Evolutionary conservation across 208 protist genomes (phyloP), one percentile per base, ranked within the genome.

Genomic region (Trypanosoma scelopori): DNA sequence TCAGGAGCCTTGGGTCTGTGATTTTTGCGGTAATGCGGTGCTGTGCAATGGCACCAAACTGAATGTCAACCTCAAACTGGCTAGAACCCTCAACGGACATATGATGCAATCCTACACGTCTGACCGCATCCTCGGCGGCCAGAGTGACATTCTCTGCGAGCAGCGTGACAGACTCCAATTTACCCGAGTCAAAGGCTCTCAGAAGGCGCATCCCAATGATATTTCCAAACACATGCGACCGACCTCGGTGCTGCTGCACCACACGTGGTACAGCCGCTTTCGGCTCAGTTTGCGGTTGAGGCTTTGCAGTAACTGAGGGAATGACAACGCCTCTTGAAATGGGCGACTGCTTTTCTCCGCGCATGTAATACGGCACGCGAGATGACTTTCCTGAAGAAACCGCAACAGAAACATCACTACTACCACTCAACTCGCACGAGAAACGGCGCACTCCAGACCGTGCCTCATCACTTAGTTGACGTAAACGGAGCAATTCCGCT

Each of bases 361-460:
- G 83, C 12, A 89, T 58, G 43, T 89, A 85, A 57, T 89, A 89
- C 11, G 79, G 83, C 25, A 85, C 51, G 13, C 77, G 65, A 9
- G 18, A 68, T 37, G 30, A 47, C 23, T 37, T 32, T 61, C n/a
- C 41, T 25, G 28, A 35, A 39, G 22, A 15, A 42, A 22, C 15
- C 45, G 28, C 16, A 30, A 13, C 25, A 23, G 48, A 16, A 41
- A 49, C 39, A 55, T 57, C 46, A 27, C 56, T 53, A 47, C 45
- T 20, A 48, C 25, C 42, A 52, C 25, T 51, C n/a, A 60, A 25
- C 20, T 65, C 65, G 5, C 42, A 27, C 27, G 55, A 51, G 3
- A 56, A 61, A 39, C 45, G 61, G 32, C 52, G 42, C 55, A 64
- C 55, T 41, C 35, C 59, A n/a, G 51, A 45, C 37, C 28, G 69